Evolutionary conservation across 176 grass and related monocot species (phyloP), one percentile per base, ranked within the genome.

Genomic region (Ampelocalamus luodianensis): DNA sequence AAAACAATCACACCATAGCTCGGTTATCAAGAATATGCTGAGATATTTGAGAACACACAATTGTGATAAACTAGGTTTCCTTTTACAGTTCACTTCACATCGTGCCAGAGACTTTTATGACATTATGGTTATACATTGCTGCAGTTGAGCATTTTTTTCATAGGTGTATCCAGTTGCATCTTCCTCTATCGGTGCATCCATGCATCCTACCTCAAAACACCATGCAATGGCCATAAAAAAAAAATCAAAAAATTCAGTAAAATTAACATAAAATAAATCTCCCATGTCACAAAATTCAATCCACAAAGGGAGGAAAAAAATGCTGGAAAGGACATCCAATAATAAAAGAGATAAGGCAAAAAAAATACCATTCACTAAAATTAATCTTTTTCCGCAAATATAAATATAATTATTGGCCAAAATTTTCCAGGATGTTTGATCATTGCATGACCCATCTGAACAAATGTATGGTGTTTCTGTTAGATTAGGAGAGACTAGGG

Each of bases 1-100:
- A 78, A 85, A 85, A 43, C 68, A 22, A 78, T 65, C 22, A 54
- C n/a, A 71, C 3, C 51, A 38, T 62, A 77, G 18, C 36, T 81
- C 49, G 59, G 13, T 29, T 58, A 67, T 10, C 51, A 76, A 76
- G 55, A 77, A 26, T 68, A 59, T 46, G 27, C 22, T 53, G 14
- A 85, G 16, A 54, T 32, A 69, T 69, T 78, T 60, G 1, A 48
- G 8, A 58, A 45, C 8, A 22, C 5, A 24, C 43, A 56, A 75
- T 6, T 40, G 63, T 83, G 56, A 71, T 82, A 51, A 71, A 71
- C 45, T 54, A 81, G 18, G 55, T 8, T 71, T 74, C 44, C 27
- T 50, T 11, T 74, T 38, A 34, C 42, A 48, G 40, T 72, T 36
- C 20, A 22, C 10, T 49, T 4, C 29, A 48, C 13, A 27, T 49